Percentiles rank a stretch among this genome's conserved stretches.
Conservation (phyloP, 2,329 filamentous ascomycete species). For the Epichloe amarillans region DNA sequence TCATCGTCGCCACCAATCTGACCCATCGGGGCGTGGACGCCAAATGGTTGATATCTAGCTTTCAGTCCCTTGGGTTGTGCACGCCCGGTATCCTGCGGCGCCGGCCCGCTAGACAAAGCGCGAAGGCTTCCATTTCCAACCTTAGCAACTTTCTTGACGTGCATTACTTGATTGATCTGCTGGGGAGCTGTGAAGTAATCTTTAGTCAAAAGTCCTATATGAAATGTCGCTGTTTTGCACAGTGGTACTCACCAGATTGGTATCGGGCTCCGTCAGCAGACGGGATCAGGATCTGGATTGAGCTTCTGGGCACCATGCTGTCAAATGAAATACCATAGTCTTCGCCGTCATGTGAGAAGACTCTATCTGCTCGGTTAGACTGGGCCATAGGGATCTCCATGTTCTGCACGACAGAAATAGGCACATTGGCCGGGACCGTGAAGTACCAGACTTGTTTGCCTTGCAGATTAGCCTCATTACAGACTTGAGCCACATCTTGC, state of each 20-base stretch:
- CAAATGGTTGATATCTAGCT: slow-evolving; percentile 55
- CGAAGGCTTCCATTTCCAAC: slow-evolving; percentile 26
- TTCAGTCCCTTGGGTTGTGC: slow-evolving; percentile 55
- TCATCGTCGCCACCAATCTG: slow-evolving; percentile 27
- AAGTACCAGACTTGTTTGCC: slow-evolving; percentile 76
- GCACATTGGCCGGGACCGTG: slow-evolving; percentile 54
- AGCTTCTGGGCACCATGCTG: slow-evolving; percentile 31
- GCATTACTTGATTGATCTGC: slow-evolving; percentile 45
- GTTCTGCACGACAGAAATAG: slow-evolving; percentile 53
- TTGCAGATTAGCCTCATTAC: slow-evolving; percentile 43
- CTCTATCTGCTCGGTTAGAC: slow-evolving; percentile 34
- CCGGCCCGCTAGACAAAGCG: slow-evolving; percentile 23
- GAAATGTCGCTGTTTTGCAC: slow-evolving; percentile 5
- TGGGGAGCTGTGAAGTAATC: slow-evolving; percentile 16
- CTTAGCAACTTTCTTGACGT: slow-evolving; percentile 49
- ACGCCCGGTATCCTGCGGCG: slow-evolving; percentile 38
- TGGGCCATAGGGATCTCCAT: slow-evolving; percentile 47
- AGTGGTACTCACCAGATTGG: slow-evolving; percentile 31
- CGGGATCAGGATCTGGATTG: slow-evolving; percentile 49
- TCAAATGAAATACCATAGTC: slow-evolving; percentile 49
- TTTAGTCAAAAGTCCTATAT: slow-evolving; percentile 1
- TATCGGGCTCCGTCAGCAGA: slow-evolving; percentile 41
- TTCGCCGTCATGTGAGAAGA: slow-evolving; percentile 50
- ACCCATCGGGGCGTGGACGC: slow-evolving; percentile 27
- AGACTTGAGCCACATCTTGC: slow-evolving; percentile 38